A percentile compares a stretch with the other conserved stretches of the same genome.
Conservation (phyloP, 1,284 basidiomycete genomes). For the Ustilago esculenta region DNA sequence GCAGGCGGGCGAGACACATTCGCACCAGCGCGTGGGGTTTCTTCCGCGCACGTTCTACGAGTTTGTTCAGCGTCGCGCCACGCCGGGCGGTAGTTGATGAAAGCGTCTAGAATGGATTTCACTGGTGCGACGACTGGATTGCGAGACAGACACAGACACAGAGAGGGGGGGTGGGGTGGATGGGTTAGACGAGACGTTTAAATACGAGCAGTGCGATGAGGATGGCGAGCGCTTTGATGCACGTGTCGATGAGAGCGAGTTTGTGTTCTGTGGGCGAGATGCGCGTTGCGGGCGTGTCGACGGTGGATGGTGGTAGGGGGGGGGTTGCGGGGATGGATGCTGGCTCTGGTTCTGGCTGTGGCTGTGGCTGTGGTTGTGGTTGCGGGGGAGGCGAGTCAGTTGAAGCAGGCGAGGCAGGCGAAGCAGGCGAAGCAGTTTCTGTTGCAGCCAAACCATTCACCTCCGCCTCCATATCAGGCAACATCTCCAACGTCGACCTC, state of each 20-base stretch:
- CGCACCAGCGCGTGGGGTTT: too few relatives aligned
- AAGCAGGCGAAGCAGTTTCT: background rate
- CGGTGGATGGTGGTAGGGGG: background rate
- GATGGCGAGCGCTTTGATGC: conserved; percentile 38
- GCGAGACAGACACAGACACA: too few relatives aligned
- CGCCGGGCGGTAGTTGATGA: too few relatives aligned
- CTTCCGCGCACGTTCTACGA: too few relatives aligned
- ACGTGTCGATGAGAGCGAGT: conserved; percentile 35
- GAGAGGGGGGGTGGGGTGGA: too few relatives aligned
- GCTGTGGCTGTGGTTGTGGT: background rate
- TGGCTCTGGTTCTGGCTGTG: background rate
- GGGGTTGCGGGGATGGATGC: conserved; percentile 1
- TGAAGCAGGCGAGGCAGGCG: too few relatives aligned
- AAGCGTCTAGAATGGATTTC: too few relatives aligned
- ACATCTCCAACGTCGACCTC: conserved; percentile 32
- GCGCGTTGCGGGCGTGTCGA: background rate
- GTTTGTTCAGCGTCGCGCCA: too few relatives aligned
- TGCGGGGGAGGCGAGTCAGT: too few relatives aligned
- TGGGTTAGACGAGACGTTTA: conserved; percentile 34
- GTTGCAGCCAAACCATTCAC: too few relatives aligned
- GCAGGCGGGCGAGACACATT: too few relatives aligned
- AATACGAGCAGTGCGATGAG: conserved; percentile 41
- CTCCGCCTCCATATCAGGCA: conserved; percentile 28
- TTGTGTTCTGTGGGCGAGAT: conserved; percentile 25
- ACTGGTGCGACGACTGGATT: too few relatives aligned